Evolutionary conservation across 2,329 filamentous ascomycete genomes (phyloP), one percentile per base, ranked within the genome.

Genomic region (Cadophora sp.): DNA sequence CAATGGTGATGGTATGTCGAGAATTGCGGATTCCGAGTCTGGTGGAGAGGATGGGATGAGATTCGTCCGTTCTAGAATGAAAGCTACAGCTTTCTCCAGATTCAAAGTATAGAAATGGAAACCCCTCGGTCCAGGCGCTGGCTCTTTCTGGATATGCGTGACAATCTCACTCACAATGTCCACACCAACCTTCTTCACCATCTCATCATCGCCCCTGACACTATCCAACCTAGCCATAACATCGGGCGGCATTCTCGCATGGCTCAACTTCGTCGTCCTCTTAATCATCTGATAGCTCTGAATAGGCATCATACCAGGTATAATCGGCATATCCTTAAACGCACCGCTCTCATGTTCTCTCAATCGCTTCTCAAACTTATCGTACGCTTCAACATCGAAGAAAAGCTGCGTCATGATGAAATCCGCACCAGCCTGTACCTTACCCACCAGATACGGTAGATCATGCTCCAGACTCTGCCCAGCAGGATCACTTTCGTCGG

Each of bases 331-430:
- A 2, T 87, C 88, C 80, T 92, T 92, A 82, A 99, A 97, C 2
- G 87, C 86, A 3, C 93, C 93, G 76, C 92, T 97, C 59, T 92
- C 88, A 76, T 99, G 93, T 64, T 90, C 87, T 69, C 94, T 85
- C 73, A 99, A 80, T 62, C 85, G 87, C 72, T 83, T 86, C 81
- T 98, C 95, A 76, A 97, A 98, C 40, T 83, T 83, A 65, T 90
- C 86, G 78, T 97, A 99, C 22, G 92, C 92, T 3, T 92, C 85
- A 27, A 94, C 86, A 77, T 98, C 94, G 79, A 97, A 99, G 80
- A 97, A 98, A 9, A 99, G 85, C 80, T 99, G 96, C 0, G 96
- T 98, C 93, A 99, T 97, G 80, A 99, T 92, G 77, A 99, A 99
- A 81, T 98, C 94, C 62, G 94, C 96, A 0, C 96, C 96, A 3